Conservation (phyloP, 208 protist genomes). For the Leishmania lainsoni region DNA sequence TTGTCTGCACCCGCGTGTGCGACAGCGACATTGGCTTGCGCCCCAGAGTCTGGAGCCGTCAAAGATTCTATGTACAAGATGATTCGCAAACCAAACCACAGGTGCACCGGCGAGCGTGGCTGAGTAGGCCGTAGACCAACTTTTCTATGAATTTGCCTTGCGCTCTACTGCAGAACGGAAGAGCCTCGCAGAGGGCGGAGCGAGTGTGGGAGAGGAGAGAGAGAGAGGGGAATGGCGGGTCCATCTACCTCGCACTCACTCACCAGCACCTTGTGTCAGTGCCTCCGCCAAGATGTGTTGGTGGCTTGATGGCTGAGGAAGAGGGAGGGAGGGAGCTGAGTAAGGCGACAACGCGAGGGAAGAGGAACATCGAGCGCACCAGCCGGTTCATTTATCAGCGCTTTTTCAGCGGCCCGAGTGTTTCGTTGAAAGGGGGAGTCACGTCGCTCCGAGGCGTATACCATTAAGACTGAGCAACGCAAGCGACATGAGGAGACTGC, state of each 20-base stretch:
- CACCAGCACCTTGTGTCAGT: not conserved
- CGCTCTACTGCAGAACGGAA: not conserved
- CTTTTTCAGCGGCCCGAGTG: not conserved
- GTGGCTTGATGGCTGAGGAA: not conserved
- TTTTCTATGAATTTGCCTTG: not conserved
- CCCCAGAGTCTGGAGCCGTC: not conserved
- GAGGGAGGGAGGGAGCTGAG: not conserved
- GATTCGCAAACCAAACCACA: too few relatives aligned
- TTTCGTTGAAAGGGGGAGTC: not conserved
- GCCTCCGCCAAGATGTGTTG: not conserved
- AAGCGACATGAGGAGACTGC: not conserved
- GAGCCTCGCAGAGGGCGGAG: not conserved
- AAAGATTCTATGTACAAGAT: not conserved
- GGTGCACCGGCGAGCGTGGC: not conserved
- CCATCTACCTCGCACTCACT: not conserved
- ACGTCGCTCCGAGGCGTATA: not conserved
- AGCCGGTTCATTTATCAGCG: not conserved
- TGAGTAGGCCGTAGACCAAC: not conserved
- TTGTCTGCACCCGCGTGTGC: not conserved
- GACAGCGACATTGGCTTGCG: not conserved
- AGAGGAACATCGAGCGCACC: not conserved
- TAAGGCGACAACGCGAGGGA: not conserved
- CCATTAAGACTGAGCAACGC: not conserved
- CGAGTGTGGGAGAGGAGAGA: not conserved
- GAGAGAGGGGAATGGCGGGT: not conserved